Base-by-base conservation (phyloP, 257 asterid genomes). In the Solanum sejunctum region DNA sequence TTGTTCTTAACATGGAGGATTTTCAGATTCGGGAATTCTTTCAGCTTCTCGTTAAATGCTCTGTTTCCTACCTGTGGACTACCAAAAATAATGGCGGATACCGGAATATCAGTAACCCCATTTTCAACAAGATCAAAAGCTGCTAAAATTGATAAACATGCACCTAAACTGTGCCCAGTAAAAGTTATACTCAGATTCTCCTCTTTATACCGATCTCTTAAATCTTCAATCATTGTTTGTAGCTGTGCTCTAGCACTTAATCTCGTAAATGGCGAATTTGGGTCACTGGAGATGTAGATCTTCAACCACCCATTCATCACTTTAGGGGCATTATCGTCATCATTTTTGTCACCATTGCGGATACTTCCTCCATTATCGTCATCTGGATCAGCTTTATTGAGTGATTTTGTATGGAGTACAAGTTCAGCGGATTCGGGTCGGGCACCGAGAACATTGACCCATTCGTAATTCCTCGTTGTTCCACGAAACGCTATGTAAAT, bases 151-250 rank as follows among this genome's bases (percentile, higher is more conserved):
- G 97, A 90, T 18, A 94, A 69, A 49, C 87, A 21, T 3, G 96
- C 98, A 3, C 99, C 97, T 1, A 95, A 92, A 55, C 97, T 93
- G 86, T 93, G 99, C 7, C 98, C 99, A 2, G 98, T 91, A 8
- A 95, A 49, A 4, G 92, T 89, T 8, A 95, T 95, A 90, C 97
- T 93, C 43, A 93, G 56, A 51, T 80, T 81, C 80, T 95, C 97
- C 55, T 77, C 81, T 55, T 87, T 88, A 90, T 93, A 92, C 61
- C 83, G 52, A 16, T 90, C 82, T 45, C 87, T 88, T 82, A 92
- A 52, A 0, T 82, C 69, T 4, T 81, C 28, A 5, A 95, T 93
- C 86, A 85, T 90, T 7, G 57, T 52, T 85, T 82, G 85, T n/a
- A 95, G 91, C 86, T 95, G 97, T 0, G 69, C 49, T 85, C 98